Base-by-base conservation (phyloP, 2,329 filamentous ascomycete species). In the Beauveria brongniartii region DNA sequence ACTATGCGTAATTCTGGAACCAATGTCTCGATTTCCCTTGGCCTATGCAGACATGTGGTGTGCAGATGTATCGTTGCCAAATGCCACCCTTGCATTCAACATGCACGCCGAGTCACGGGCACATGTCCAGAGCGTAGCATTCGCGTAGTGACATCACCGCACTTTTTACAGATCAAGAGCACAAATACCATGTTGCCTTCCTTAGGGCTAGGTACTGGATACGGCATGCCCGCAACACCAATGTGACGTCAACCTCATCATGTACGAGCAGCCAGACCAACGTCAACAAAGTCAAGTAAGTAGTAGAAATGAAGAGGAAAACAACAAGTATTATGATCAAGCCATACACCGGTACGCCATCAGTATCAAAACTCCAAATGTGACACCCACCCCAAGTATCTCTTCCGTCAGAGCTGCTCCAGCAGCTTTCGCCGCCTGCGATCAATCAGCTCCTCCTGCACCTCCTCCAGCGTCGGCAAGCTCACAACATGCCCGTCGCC, bases 371-470 rank as follows among this genome's bases (percentile, higher is more conserved):
- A 59, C 48, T 28, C 48, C 40, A 52, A 47, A 16, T 37, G 18
- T 2, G 16, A 54, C 34, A 41, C 16, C 22, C 37, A 41, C 9
- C 22, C 24, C 10, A n/a, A 14, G 7, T 20, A n/a, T 14, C 1
- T 18, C 7, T n/a, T 12, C 30, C 26, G 22, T 46, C 52, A 79
- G 63, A 95, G 80, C 76, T 94, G 93, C 68, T 97, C 91, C 66
- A 99, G 76, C 64, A 99, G 77, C 72, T 88, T 91, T 74, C 87
- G 83, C 72, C 91, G 86, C 74, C 92, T 84, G 75, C 93, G 82
- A 66, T 97, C 92, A 59, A 99, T 82, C 67, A 99, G 77, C 74
- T 97, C 94, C 70, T 92, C 85, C 74, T 97, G 91, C n/a, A 97
- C 93, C 72, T 97, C 91, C 22, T 96, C 91, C 61, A 91, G 75